These are phyloP conservation scores for Brasenia schreberi DNA, from an alignment of 164 flowering plant species.

Conservation along the genomic window DNA sequence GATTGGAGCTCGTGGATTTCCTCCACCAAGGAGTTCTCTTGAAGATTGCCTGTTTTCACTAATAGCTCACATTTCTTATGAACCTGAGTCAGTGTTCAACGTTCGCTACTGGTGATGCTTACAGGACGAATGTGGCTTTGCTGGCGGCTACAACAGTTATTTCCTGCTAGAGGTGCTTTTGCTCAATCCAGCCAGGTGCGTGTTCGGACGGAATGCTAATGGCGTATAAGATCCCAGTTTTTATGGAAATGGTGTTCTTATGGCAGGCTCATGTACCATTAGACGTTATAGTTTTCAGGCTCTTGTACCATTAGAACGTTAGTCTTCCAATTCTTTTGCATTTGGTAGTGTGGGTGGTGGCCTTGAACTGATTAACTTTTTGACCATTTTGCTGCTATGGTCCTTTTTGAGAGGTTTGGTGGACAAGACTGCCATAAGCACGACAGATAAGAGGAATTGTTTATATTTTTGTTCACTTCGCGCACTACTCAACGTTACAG, in stretches of 20 bases:
- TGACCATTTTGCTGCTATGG: no score
- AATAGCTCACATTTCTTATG: slow-evolving; percentile 7
- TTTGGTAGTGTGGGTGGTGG: no score
- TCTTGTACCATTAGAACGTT: no score
- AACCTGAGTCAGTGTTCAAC: slow-evolving; percentile 10
- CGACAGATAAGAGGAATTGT: no score
- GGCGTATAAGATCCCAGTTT: neutral
- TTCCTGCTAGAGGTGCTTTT: neutral
- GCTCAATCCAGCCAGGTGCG: neutral
- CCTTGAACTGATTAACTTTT: no score
- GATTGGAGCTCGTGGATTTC: neutral
- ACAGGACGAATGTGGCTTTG: slow-evolving; percentile 13
- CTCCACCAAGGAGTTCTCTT: neutral
- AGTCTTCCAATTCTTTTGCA: no score
- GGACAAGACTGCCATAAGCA: no score
- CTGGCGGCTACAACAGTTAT: slow-evolving; percentile 10
- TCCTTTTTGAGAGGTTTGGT: no score
- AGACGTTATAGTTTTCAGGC: neutral
- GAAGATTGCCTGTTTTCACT: slow-evolving; percentile 4
- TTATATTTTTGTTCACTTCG: no score
- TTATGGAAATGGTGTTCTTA: neutral
- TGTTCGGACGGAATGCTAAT: neutral
- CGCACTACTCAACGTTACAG: no score
- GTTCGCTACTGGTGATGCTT: slow-evolving; percentile 28
- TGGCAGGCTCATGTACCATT: neutral